These are phyloP conservation scores for Acacia concinna DNA, from an alignment of 331 rosid genomes.

Conservation along the genomic window DNA sequence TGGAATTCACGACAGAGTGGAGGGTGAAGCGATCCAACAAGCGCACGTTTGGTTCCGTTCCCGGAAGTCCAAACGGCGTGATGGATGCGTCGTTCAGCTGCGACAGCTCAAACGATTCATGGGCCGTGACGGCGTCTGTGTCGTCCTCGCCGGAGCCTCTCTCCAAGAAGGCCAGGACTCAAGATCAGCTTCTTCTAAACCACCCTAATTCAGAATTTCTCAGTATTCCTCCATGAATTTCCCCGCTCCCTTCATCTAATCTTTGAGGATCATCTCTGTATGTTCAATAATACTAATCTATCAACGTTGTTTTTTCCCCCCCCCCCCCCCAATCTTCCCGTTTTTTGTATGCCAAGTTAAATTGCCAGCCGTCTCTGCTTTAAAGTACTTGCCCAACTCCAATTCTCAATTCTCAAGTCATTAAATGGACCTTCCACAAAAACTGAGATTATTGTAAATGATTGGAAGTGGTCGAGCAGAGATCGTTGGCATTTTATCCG, in stretches of 20 bases:
- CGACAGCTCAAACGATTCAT: conserved; percentile 79
- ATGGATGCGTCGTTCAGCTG: conserved; percentile 75
- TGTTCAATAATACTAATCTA: conserved; percentile 35
- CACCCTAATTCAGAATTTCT: conserved; percentile 35
- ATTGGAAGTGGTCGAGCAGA: conserved; percentile 40
- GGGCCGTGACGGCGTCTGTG: conserved; percentile 61
- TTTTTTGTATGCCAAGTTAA: conserved; percentile 41
- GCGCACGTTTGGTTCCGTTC: conserved; percentile 61
- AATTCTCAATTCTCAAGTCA: conserved; percentile 13
- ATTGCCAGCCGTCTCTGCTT: conserved; percentile 74
- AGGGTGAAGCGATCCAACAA: conserved; percentile 43
- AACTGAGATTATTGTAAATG: conserved; percentile 38
- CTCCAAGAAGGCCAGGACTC: conserved; percentile 60
- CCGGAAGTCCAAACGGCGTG: conserved; percentile 85
- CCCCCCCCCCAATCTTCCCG: background rate
- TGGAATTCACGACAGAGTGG: conserved; percentile 38
- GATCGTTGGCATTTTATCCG: conserved; percentile 85
- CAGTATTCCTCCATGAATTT: conserved; percentile 45
- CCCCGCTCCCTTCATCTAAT: background rate
- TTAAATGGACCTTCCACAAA: conserved; percentile 20
- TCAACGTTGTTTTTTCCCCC: background rate
- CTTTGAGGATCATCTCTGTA: conserved; percentile 1
- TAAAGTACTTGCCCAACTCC: background rate
- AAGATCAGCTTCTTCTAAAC: conserved; percentile 37
- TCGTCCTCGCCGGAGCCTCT: conserved; percentile 78